phyloP scores from a whole-genome alignment of 2,329 filamentous ascomycete genomes.

The Penicillium brasilianum region DNA sequence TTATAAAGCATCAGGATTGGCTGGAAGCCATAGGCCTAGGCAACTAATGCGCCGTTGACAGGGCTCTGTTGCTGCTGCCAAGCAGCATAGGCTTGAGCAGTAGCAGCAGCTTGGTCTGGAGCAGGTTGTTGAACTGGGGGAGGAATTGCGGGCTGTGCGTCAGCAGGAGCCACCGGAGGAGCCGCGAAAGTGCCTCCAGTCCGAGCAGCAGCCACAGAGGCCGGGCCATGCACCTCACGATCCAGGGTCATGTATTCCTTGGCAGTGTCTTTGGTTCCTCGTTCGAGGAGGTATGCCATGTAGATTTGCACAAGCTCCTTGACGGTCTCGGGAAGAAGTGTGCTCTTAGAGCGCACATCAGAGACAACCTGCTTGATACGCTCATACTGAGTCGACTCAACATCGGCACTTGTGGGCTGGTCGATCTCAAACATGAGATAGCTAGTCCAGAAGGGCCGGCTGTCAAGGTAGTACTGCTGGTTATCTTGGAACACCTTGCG shows the following conservation, averaged over 20 bases:
- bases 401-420: slow-evolving; percentile 71
- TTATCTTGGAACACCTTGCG: slow-evolving; percentile 83
- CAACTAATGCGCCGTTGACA: slow-evolving; percentile 33
- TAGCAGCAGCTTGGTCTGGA: slow-evolving; percentile 25
- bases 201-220: slow-evolving; percentile 44
- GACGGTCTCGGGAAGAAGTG: slow-evolving; percentile 68
- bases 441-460: slow-evolving; percentile 84
- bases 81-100: slow-evolving; percentile 36
- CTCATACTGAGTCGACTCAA: slow-evolving; percentile 68
- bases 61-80: slow-evolving; percentile 40
- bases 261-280: slow-evolving; percentile 81
- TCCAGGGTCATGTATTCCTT: slow-evolving; percentile 85
- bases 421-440: slow-evolving; percentile 89
- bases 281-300: slow-evolving; percentile 80
- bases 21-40: slow-evolving; percentile 18
- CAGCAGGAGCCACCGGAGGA: slow-evolving; percentile 13
- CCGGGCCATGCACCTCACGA: slow-evolving; percentile 77
- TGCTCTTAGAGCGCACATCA: slow-evolving; percentile 74
- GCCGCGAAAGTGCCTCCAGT: slow-evolving; percentile 31
- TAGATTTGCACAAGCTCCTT: slow-evolving; percentile 79
- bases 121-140: slow-evolving; percentile 12
- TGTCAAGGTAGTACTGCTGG: slow-evolving; percentile 81
- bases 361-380: slow-evolving; percentile 82
- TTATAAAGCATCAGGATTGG: background rate
- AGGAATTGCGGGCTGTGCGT: slow-evolving; percentile 10